Evolutionary conservation across 169 alveolate genomes (phyloP), one percentile per base, ranked within the genome.

Genomic region (Theileria sp.): DNA sequence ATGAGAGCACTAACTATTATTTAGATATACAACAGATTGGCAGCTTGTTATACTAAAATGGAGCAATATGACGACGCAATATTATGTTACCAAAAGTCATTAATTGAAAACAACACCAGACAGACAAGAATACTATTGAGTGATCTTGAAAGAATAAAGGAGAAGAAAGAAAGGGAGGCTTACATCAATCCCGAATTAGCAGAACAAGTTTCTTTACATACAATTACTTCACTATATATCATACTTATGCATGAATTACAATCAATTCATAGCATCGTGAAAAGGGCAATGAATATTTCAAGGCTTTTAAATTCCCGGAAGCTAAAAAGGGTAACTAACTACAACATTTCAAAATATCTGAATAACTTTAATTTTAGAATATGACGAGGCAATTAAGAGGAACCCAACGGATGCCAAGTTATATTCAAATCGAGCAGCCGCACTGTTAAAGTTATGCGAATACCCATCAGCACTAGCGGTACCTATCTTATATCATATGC

Each of bases 361-460:
- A 8, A n/a, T 71, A 54, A 54, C 36, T 7, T 21, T 51, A 32
- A 38, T 19, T 36, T 32, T 71, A 93, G 99, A 96, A 72, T 98
- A 97, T 88, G 98, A 96, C 76, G 99, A 97, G 88, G 99, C 99
- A 17, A 93, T 97, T 66, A 93, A 89, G 79, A 92, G 99, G 79
- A 97, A 97, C 87, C 99, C 99, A 50, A 93, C 88, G 50, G 98
- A 93, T 71, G 96, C 99, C 5, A 96, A 95, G 82, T 93, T 96
- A 72, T 97, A 96, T 86, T 90, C 98, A 64, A 98, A 98, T 86
- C 94, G 99, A 82, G 98, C 99, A 54, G 98, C 99, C 3, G 98
- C 99, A 23, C 93, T 94, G 71, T 94, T 96, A 67, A 97, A 98
- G 75, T 84, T 98, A 28, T 87, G 96, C 91, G 99, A 97, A 87